These are phyloP conservation scores for Mikania micrantha DNA, from an alignment of 129 eudicot genomes.

Conservation along the genomic window DNA sequence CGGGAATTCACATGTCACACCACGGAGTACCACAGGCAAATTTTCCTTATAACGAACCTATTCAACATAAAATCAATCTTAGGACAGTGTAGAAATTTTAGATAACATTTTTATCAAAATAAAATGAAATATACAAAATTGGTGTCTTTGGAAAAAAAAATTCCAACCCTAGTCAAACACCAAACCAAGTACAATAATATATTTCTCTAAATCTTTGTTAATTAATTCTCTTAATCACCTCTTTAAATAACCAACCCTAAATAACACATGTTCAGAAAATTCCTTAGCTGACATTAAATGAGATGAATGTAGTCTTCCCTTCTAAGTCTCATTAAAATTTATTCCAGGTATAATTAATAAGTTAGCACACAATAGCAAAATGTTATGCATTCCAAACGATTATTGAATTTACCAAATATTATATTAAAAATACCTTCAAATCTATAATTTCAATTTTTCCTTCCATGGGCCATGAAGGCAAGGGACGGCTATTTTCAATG, in stretches of 20 bases:
- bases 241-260: not conserved
- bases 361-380: conserved; percentile 3
- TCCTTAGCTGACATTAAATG: not conserved
- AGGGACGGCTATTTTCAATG: conserved; percentile 60
- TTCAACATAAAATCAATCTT: not conserved
- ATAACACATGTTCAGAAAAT: not conserved
- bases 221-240: not conserved
- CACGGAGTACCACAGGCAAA: conserved; percentile 82
- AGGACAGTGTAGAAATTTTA: not conserved
- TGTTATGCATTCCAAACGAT: not conserved
- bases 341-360: not conserved
- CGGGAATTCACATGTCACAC: conserved; percentile 67
- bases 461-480: conserved; percentile 67
- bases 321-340: not conserved
- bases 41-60: conserved; percentile 84
- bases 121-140: not conserved
- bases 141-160: not conserved
- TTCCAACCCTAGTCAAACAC: not conserved
- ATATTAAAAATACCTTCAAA: conserved; percentile 51
- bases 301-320: not conserved
- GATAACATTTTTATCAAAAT: not conserved
- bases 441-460: conserved; percentile 73
- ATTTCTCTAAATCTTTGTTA: not conserved
- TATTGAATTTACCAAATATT: not conserved
- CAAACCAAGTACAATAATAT: not conserved